Conservation (phyloP, 257 asterid genomes). For the Plectranthus barbatus region DNA sequence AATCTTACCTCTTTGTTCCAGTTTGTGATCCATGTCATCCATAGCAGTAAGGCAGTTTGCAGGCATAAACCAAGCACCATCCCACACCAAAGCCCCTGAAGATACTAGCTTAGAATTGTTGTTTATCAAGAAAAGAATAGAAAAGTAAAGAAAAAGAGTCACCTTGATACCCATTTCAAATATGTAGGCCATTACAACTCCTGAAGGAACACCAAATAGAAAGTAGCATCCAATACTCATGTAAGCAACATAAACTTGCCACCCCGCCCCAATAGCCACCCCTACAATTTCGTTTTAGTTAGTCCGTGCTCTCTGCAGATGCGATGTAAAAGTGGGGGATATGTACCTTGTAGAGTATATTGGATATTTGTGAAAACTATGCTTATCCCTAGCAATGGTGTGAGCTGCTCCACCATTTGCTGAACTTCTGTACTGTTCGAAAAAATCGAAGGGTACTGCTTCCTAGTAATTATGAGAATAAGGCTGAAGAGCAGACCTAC, state of each 20-base stretch:
- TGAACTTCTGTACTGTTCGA: conserved; percentile 25
- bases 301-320: background rate
- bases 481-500: conserved; percentile 25
- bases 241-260: conserved; percentile 44
- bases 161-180: conserved; percentile 36
- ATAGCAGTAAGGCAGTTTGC: conserved; percentile 26
- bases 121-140: background rate
- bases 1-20: conserved; percentile 40
- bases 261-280: conserved; percentile 54
- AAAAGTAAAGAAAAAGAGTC: background rate
- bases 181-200: conserved; percentile 31
- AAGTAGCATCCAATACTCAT: conserved; percentile 36
- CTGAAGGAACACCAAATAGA: conserved; percentile 32
- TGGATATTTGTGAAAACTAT: conserved; percentile 33
- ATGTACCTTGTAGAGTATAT: conserved; percentile 37
- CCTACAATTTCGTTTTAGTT: conserved; percentile 18
- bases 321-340: background rate
- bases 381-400: conserved; percentile 40
- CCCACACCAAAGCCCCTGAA: conserved; percentile 48
- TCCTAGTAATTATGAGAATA: conserved; percentile 17
- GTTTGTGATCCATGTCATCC: conserved; percentile 27
- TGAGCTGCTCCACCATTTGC: conserved; percentile 33
- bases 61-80: conserved; percentile 36
- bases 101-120: background rate
- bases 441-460: conserved; percentile 36